Evolutionary conservation across 371 early-diverging fungal species (phyloP), one percentile per base, ranked within the genome.

Genomic region (Coemansia sp.): DNA sequence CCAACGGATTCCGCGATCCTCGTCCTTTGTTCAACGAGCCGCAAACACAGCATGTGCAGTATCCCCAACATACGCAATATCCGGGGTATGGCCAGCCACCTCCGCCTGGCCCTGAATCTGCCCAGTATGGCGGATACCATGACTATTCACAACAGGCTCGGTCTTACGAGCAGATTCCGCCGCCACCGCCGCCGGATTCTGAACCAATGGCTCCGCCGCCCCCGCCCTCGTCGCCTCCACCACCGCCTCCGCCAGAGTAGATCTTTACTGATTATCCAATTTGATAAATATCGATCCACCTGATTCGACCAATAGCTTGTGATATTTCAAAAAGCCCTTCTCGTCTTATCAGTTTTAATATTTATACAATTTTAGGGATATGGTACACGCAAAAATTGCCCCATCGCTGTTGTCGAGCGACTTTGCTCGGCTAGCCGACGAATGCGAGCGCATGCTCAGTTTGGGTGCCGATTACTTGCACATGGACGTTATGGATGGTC

Each of bases 391-490:
- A 6, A 81, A 81, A 39, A 81, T 81, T 59, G 87, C 94, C 14
- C 98, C 98, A 39, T 96, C 97, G 1, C 83, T 97, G 84, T 90
- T 98, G 26, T 91, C 96, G 7, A 84, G 89, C 68, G 98, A 98
- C 83, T 97, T 97, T 83, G 92, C 95, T 59, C 77, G 83, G 50
- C 86, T 98, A 47, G 93, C 92, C 4, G 84, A 78, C 13, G 99
- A 98, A 82, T 91, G 92, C 71, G 85, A 90, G 78, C 85, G 91
- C 60, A 95, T 97, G 94, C 73, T 88, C 37, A 85, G 86, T 29
- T 80, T 84, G 67, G 97, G 97, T 14, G 97, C 99, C n/a, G 95
- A 98, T 79, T 93, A 89, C 81, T 84, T 98, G 73, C 98, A 97
- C 82, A 89, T 95, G 85, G 96, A 77, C 66, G 72, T 79, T 10